Conservation (phyloP, 768 basidiomycete species). For the Rhodotorula kratochvilovae region DNA sequence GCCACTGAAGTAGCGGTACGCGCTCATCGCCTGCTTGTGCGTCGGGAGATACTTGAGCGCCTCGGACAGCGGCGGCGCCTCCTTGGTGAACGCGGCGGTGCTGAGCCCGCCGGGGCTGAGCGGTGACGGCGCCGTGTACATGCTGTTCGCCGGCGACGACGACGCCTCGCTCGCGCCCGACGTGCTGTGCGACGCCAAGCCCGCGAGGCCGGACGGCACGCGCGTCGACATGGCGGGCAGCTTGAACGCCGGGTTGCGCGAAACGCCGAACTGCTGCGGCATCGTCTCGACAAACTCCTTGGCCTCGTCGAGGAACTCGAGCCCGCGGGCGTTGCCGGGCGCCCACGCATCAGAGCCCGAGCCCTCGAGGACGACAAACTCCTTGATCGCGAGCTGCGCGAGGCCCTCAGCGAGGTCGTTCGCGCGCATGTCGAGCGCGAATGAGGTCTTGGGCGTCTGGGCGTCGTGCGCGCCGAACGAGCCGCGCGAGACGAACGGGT, state of each 20-base stretch:
- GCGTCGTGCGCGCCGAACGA: not conserved
- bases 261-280: slow-evolving; percentile 33
- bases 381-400: slow-evolving; percentile 33
- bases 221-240: not conserved
- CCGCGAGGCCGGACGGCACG: not conserved
- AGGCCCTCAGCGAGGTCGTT: slow-evolving; percentile 36
- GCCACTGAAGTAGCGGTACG: slow-evolving; percentile 20
- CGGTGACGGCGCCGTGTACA: not conserved
- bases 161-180: not conserved
- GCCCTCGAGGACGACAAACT: slow-evolving; percentile 36
- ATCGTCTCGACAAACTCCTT: slow-evolving; percentile 22
- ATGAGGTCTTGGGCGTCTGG: not conserved
- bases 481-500: not conserved
- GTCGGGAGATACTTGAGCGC: slow-evolving; percentile 27
- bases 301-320: slow-evolving; percentile 29
- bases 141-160: not conserved
- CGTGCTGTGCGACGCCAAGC: not conserved
- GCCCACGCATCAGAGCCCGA: slow-evolving; percentile 32
- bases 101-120: slow-evolving; percentile 22
- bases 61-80: slow-evolving; percentile 23
- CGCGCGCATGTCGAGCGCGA: slow-evolving; percentile 29
- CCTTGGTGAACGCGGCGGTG: slow-evolving; percentile 9
- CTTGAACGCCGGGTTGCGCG: slow-evolving; percentile 6
- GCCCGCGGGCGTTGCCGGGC: slow-evolving; percentile 17
- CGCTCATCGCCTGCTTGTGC: slow-evolving; percentile 2